These are phyloP conservation scores for Mrakia frigida DNA, from an alignment of 768 basidiomycete species.

Conservation along the genomic window DNA sequence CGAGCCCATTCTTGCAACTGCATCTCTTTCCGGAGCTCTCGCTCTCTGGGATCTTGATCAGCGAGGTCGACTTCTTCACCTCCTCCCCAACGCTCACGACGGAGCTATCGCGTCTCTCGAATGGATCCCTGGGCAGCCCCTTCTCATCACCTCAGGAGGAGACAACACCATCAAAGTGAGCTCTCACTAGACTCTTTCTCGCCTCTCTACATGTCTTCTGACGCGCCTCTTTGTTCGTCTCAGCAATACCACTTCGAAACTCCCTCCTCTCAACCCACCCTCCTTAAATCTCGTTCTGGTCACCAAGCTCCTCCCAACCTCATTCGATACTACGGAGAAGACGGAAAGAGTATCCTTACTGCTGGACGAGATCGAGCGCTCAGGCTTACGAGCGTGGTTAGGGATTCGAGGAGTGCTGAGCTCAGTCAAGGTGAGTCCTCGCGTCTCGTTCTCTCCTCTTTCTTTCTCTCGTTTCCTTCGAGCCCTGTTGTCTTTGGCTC, in stretches of 20 bases:
- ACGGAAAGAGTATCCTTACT: conserved; percentile 88
- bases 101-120: conserved; percentile 72
- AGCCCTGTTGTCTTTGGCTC: background rate
- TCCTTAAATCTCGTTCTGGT: conserved; percentile 87
- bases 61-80: conserved; percentile 73
- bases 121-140: conserved; percentile 89
- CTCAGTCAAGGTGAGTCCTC: conserved; percentile 70
- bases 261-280: conserved; percentile 72
- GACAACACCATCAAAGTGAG: conserved; percentile 92
- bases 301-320: conserved; percentile 86
- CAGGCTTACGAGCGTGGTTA: conserved; percentile 83
- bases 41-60: conserved; percentile 89
- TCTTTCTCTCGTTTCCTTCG: background rate
- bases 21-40: conserved; percentile 78
- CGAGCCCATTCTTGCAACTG: conserved; percentile 79
- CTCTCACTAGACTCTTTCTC: conserved; percentile 9
- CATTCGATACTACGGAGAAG: conserved; percentile 92
- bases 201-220: conserved; percentile 10
- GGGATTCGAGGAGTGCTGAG: conserved; percentile 91
- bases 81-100: conserved; percentile 83
- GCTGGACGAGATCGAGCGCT: conserved; percentile 80
- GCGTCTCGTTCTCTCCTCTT: background rate
- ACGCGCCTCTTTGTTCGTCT: background rate
- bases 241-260: conserved; percentile 99
- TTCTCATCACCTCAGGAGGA: conserved; percentile 81